Evolutionary conservation across 2,329 filamentous ascomycete species (phyloP).

Genomic region (Fonsecaea pedrosoi): DNA sequence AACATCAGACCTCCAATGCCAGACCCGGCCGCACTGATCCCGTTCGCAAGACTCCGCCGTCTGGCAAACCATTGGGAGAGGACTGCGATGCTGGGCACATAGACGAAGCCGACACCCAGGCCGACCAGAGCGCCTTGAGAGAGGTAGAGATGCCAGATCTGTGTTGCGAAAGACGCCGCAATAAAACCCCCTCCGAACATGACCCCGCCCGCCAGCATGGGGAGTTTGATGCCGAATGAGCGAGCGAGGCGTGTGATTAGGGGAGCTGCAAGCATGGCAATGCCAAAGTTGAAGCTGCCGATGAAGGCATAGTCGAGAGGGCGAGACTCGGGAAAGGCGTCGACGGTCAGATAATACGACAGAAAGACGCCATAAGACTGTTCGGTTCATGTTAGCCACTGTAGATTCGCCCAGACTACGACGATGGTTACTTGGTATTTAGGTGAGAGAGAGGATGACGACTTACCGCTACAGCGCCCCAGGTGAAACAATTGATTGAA

Average conservation of each 20-base stretch:
- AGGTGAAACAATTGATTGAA: constrained; percentile 44
- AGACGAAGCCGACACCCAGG: constrained; percentile 40
- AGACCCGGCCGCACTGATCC: constrained; percentile 41
- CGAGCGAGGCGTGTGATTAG: constrained; percentile 39
- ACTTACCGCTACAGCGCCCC: constrained; percentile 43
- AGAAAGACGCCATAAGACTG: constrained; percentile 54
- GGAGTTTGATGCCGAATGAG: constrained; percentile 27
- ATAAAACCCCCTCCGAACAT: constrained; percentile 37
- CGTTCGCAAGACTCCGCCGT: constrained; percentile 42
- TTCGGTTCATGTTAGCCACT: constrained; percentile 34
- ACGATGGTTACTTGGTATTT: neutral
- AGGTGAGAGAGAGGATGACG: neutral
- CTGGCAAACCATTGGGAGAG: constrained; percentile 43
- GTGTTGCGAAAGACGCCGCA: constrained; percentile 39
- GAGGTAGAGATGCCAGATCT: constrained; percentile 39
- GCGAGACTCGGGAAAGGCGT: constrained; percentile 39
- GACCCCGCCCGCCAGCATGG: constrained; percentile 35
- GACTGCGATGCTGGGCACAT: constrained; percentile 36
- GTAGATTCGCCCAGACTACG: no score
- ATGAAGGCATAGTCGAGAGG: constrained; percentile 44
- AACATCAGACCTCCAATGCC: constrained; percentile 43
- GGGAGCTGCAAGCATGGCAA: constrained; percentile 41
- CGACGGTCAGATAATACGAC: constrained; percentile 47
- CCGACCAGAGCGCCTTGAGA: constrained; percentile 40
- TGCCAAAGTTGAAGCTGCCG: constrained; percentile 40